phyloP scores from a whole-genome alignment of 352 stramenopile species.

The Detonula confervacea region DNA sequence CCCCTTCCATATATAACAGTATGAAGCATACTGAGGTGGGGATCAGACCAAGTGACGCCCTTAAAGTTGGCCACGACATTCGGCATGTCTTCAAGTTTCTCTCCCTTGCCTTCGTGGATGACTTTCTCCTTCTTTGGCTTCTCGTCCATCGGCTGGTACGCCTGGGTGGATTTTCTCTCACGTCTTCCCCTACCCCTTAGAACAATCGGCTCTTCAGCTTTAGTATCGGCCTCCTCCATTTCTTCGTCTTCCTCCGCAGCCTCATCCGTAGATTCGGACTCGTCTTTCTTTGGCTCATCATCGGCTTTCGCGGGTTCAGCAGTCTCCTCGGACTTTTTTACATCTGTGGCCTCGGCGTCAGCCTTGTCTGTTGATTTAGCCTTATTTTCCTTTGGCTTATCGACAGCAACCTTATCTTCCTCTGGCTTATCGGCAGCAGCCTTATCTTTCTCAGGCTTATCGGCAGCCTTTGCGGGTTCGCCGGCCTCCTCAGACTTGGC shows the following conservation, averaged over 20 bases:
- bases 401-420: too few species aligned
- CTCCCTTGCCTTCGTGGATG: constrained; percentile 39
- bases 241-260: neutral
- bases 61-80: constrained; percentile 50
- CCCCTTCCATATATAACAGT: constrained; percentile 38
- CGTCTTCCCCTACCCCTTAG: constrained; percentile 17
- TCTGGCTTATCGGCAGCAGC: too few species aligned
- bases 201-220: neutral
- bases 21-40: constrained; percentile 42
- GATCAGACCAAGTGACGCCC: constrained; percentile 43
- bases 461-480: too few species aligned
- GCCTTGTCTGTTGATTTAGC: too few species aligned
- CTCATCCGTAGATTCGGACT: neutral
- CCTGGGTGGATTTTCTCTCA: constrained; percentile 25
- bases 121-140: constrained; percentile 27
- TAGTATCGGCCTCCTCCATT: too few species aligned
- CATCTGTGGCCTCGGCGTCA: neutral
- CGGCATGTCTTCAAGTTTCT: constrained; percentile 49
- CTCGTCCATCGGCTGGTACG: constrained; percentile 5
- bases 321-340: constrained; percentile 2
- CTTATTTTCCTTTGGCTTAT: too few species aligned
- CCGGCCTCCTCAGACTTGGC: too few species aligned
- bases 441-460: too few species aligned
- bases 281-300: neutral
- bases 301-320: neutral